Percentiles rank a stretch among this genome's conserved stretches.
These are phyloP conservation scores for Kalanchoe fedtschenkoi DNA, from an alignment of 164 flowering plant species.

Conservation along the genomic window DNA sequence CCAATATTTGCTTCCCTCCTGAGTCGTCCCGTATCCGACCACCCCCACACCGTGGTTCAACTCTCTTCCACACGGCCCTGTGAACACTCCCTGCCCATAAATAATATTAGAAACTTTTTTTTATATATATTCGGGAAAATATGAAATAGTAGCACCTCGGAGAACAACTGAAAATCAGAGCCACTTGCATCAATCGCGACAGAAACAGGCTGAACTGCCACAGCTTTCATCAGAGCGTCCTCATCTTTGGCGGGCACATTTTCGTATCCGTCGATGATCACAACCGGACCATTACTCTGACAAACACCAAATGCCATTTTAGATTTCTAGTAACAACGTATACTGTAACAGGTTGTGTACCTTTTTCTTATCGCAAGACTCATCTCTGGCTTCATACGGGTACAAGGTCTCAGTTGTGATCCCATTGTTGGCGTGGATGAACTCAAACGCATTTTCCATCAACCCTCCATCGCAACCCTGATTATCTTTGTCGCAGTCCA, in stretches of 20 bases:
- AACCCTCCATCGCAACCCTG: constrained; percentile 67
- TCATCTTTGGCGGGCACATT: constrained; percentile 29
- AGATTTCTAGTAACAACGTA: too few species aligned
- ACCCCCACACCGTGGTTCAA: constrained; percentile 40
- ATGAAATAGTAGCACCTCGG: constrained; percentile 9
- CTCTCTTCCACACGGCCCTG: constrained; percentile 36
- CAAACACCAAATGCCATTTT: too few species aligned
- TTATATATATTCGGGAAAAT: background rate
- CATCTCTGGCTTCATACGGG: constrained; percentile 8
- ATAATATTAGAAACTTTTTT: too few species aligned
- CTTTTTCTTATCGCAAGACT: constrained; percentile 9
- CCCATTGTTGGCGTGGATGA: constrained; percentile 4
- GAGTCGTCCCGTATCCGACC: constrained; percentile 33
- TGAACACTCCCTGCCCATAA: constrained; percentile 34
- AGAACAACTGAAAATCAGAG: constrained; percentile 29
- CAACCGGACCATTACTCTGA: constrained; percentile 21
- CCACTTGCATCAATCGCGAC: constrained; percentile 36
- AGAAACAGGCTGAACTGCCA: constrained; percentile 32
- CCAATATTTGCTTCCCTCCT: constrained; percentile 38
- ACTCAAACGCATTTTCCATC: constrained; percentile 29
- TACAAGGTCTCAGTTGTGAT: constrained; percentile 11
- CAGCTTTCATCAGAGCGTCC: constrained; percentile 29
- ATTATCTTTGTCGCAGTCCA: constrained; percentile 49
- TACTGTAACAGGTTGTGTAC: too few species aligned
- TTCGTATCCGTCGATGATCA: constrained; percentile 31